phyloP scores from a whole-genome alignment of 2,329 filamentous ascomycete genomes.

The Epicoccum sorghinum region DNA sequence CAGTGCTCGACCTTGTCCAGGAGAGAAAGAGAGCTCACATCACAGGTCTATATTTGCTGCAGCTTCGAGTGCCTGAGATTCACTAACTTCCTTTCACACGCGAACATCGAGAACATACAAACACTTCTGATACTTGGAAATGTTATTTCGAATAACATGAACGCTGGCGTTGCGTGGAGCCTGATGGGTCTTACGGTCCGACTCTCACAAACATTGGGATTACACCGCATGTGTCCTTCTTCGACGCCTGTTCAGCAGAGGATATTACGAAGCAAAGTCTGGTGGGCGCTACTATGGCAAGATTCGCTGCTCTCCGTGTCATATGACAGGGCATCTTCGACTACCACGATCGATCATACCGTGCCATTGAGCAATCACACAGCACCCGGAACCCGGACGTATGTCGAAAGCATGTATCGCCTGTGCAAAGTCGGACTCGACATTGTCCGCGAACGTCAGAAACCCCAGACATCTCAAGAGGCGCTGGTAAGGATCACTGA shows the following conservation, averaged over 20 bases:
- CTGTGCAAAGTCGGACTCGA: slow-evolving; percentile 65
- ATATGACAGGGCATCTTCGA: slow-evolving; percentile 66
- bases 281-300: slow-evolving; percentile 69
- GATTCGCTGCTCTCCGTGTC: slow-evolving; percentile 68
- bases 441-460: slow-evolving; percentile 64
- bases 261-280: slow-evolving; percentile 48
- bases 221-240: slow-evolving; percentile 64
- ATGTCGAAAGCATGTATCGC: slow-evolving; percentile 63
- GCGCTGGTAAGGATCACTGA: slow-evolving; percentile 61
- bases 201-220: slow-evolving; percentile 64
- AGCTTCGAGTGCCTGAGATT: slow-evolving; percentile 69
- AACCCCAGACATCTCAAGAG: slow-evolving; percentile 60
- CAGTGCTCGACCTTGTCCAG: slow-evolving; percentile 64
- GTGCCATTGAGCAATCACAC: slow-evolving; percentile 49
- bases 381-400: slow-evolving; percentile 57
- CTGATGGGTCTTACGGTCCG: slow-evolving; percentile 64
- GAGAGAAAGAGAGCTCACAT: slow-evolving; percentile 67
- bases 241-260: slow-evolving; percentile 56
- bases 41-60: slow-evolving; percentile 69
- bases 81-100: slow-evolving; percentile 68
- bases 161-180: slow-evolving; percentile 68
- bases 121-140: slow-evolving; percentile 67
- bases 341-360: slow-evolving; percentile 58
- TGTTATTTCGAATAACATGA: slow-evolving; percentile 68
- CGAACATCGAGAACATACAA: slow-evolving; percentile 66